Conservation (phyloP, 768 basidiomycete species). For the Tylopilus sp. region DNA sequence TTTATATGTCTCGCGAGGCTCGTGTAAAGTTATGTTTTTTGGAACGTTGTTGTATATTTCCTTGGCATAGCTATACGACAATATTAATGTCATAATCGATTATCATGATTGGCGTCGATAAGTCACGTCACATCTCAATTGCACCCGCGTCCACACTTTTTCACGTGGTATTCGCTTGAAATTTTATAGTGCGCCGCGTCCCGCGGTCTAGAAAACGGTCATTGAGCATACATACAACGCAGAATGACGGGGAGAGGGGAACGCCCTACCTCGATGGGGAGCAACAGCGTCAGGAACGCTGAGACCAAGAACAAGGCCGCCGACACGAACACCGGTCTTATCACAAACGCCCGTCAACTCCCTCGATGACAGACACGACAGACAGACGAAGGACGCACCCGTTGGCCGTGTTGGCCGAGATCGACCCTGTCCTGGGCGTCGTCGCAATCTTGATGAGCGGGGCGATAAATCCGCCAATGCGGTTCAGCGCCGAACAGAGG, state of each 20-base stretch:
- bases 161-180: neutral
- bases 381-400: slow-evolving; percentile 21
- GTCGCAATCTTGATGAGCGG: slow-evolving; percentile 49
- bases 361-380: too few relatives aligned
- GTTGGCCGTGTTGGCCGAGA: slow-evolving; percentile 33
- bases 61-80: too few relatives aligned
- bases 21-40: neutral
- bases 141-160: neutral
- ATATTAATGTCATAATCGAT: too few relatives aligned
- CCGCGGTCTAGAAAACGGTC: slow-evolving; percentile 23
- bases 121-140: too few relatives aligned
- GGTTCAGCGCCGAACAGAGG: slow-evolving; percentile 45
- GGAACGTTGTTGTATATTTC: slow-evolving; percentile 7
- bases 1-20: neutral
- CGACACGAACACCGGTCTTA: slow-evolving; percentile 46
- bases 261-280: slow-evolving; percentile 49
- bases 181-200: slow-evolving; percentile 20
- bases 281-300: slow-evolving; percentile 36
- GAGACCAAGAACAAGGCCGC: slow-evolving; percentile 45
- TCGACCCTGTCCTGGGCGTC: slow-evolving; percentile 30
- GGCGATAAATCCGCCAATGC: slow-evolving; percentile 44
- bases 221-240: neutral
- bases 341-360: neutral
- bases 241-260: neutral
- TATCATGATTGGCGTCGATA: too few relatives aligned